These are phyloP conservation scores for Hanseniaspora valbyensis DNA, from an alignment of 805 yeast genomes.

Conservation along the genomic window DNA sequence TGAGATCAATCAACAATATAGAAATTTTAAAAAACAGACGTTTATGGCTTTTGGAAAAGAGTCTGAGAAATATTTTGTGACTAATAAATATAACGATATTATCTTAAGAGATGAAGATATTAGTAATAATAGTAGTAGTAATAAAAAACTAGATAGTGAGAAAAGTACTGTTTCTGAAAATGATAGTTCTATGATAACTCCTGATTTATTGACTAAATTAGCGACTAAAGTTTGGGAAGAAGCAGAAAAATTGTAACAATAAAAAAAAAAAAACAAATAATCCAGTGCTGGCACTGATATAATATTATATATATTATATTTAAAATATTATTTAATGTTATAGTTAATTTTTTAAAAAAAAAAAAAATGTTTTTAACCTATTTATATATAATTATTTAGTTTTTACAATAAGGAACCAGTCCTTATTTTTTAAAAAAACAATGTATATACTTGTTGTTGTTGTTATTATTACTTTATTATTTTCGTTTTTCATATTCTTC, in stretches of 20 bases:
- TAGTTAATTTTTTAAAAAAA: no score
- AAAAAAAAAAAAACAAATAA: neutral
- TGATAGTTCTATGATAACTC: neutral
- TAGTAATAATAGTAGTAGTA: no score
- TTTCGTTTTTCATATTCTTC: slow-evolving; percentile 7
- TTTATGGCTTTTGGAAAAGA: neutral
- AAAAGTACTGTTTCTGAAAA: no score
- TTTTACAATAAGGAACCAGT: neutral
- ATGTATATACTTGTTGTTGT: neutral
- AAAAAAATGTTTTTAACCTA: no score
- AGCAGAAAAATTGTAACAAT: neutral
- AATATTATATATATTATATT: no score
- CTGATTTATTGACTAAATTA: neutral
- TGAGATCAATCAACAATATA: slow-evolving; percentile 10
- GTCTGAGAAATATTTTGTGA: neutral
- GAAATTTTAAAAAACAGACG: neutral
- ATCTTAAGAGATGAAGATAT: no score
- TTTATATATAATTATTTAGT: no score
- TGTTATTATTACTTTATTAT: neutral
- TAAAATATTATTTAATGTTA: neutral
- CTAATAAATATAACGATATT: neutral
- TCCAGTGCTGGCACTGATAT: neutral
- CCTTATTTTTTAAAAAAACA: neutral
- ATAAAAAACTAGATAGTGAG: no score
- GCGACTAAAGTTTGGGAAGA: neutral